These are phyloP conservation scores for Hemisphaericaspora xylanilytica DNA, from an alignment of 1,139 yeast species.

Conservation along the genomic window DNA sequence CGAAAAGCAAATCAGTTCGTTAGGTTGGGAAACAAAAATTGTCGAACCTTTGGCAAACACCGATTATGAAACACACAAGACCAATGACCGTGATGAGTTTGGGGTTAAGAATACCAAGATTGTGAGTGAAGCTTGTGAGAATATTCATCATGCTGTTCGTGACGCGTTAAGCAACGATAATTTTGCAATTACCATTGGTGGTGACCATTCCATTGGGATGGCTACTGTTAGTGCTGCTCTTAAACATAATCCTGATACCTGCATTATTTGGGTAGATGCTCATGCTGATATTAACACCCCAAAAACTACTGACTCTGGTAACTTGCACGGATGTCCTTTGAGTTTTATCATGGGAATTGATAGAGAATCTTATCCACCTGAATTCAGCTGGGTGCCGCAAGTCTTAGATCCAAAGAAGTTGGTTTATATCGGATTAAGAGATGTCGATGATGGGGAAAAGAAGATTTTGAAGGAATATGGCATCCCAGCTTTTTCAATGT, in stretches of 20 bases:
- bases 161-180: constrained; percentile 47
- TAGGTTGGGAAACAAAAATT: constrained; percentile 71
- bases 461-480: constrained; percentile 64
- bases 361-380: constrained; percentile 61
- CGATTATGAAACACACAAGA: constrained; percentile 40
- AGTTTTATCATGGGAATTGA: constrained; percentile 84
- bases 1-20: constrained; percentile 53
- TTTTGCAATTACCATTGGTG: constrained; percentile 86
- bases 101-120: constrained; percentile 72
- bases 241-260: constrained; percentile 78
- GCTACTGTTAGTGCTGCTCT: constrained; percentile 88
- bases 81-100: constrained; percentile 45
- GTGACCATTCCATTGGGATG: constrained; percentile 95
- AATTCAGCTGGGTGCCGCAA: constrained; percentile 76
- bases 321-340: constrained; percentile 95
- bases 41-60: constrained; percentile 56
- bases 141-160: constrained; percentile 61
- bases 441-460: constrained; percentile 86
- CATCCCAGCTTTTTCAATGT: constrained; percentile 91
- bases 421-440: constrained; percentile 93
- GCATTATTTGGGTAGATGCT: constrained; percentile 95
- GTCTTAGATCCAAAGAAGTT: constrained; percentile 65
- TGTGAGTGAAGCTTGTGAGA: constrained; percentile 71
- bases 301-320: constrained; percentile 81
- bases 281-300: constrained; percentile 97